Conservation (phyloP, 1,139 yeast species). For the Suhomyces terraborum region DNA sequence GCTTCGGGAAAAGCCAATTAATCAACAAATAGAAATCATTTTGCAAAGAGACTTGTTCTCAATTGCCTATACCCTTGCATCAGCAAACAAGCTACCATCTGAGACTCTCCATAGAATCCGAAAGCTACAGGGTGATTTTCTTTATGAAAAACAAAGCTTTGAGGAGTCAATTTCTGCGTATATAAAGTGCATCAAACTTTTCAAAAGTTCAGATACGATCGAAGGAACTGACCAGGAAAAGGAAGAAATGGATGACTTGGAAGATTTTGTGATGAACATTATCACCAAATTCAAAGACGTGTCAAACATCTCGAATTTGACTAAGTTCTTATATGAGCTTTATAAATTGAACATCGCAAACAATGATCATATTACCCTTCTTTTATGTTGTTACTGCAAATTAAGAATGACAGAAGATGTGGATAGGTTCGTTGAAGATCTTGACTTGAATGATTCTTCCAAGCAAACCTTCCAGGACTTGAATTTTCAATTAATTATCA, state of each 20-base stretch:
- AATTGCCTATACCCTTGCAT: slow-evolving; percentile 73
- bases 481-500: slow-evolving; percentile 71
- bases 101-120: slow-evolving; percentile 54
- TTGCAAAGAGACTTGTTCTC: slow-evolving; percentile 70
- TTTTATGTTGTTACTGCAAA: slow-evolving; percentile 83
- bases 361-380: slow-evolving; percentile 77
- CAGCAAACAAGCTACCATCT: slow-evolving; percentile 42
- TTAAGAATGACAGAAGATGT: slow-evolving; percentile 63
- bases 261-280: slow-evolving; percentile 70
- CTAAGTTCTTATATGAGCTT: slow-evolving; percentile 63
- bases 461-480: slow-evolving; percentile 40
- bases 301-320: slow-evolving; percentile 68
- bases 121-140: slow-evolving; percentile 67
- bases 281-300: slow-evolving; percentile 84
- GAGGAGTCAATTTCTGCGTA: slow-evolving; percentile 74
- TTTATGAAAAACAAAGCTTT: slow-evolving; percentile 65
- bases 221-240: not conserved
- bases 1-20: slow-evolving; percentile 64
- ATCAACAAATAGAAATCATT: slow-evolving; percentile 69
- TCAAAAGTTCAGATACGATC: slow-evolving; percentile 4
- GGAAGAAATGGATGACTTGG: slow-evolving; percentile 27
- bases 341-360: slow-evolving; percentile 56
- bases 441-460: slow-evolving; percentile 28
- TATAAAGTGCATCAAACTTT: slow-evolving; percentile 42
- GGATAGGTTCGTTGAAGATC: slow-evolving; percentile 54